Percentiles rank a stretch among this genome's conserved stretches.
Conservation (phyloP, 371 early-diverging fungal genomes). For the Saksenaea oblongispora region DNA sequence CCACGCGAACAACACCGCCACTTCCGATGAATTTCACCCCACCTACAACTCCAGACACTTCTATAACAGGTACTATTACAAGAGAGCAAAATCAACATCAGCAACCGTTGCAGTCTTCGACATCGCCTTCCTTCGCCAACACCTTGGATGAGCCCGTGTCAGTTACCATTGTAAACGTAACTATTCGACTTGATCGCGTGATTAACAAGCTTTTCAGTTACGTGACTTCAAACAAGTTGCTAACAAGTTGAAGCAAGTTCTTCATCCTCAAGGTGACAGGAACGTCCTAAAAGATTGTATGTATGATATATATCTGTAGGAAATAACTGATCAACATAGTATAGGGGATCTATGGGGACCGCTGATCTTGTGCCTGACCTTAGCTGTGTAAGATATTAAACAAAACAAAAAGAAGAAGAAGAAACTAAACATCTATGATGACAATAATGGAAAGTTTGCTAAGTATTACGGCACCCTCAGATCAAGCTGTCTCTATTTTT, state of each 20-base stretch:
- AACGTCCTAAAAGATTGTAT: conserved; percentile 80
- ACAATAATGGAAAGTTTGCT: conserved; percentile 34
- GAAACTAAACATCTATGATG: not conserved
- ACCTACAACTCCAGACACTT: not conserved
- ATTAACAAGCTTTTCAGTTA: conserved; percentile 44
- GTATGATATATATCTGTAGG: conserved; percentile 18
- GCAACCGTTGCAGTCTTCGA: conserved; percentile 12
- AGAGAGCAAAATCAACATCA: not conserved
- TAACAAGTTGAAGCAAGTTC: conserved; percentile 73
- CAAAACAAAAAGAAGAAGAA: not conserved
- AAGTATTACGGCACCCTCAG: conserved; percentile 63
- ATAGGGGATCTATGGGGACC: conserved; percentile 97
- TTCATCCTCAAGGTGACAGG: conserved; percentile 65
- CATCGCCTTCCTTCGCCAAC: conserved; percentile 38
- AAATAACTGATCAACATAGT: not conserved
- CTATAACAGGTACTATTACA: conserved; percentile 27
- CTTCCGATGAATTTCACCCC: conserved; percentile 15
- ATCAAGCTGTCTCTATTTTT: conserved; percentile 85
- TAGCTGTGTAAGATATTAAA: conserved; percentile 66
- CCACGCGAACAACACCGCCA: conserved; percentile 12
- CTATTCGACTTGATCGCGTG: not conserved
- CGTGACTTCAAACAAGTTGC: conserved; percentile 78
- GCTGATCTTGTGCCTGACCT: conserved; percentile 81
- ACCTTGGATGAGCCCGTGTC: conserved; percentile 95
- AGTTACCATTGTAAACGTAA: conserved; percentile 69